Base-by-base conservation (phyloP, 257 asterid genomes). In the Cruciata laevipes region DNA sequence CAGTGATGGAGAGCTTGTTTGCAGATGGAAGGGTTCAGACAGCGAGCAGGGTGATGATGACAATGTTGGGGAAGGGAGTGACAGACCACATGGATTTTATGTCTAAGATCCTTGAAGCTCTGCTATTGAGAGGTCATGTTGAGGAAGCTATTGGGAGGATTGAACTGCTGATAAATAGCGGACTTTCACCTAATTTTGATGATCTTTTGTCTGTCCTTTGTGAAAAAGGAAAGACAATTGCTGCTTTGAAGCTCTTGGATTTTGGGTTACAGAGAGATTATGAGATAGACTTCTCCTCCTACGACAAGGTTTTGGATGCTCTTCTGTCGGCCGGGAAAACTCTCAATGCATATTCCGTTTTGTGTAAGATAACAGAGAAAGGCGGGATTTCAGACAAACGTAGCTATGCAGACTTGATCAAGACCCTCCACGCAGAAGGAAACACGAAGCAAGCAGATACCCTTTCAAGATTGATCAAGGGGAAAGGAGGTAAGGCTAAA, bases 101-200 rank as follows among this genome's bases (percentile, higher is more conserved):
- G 66, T 74, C 72, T 55, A 84, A 89, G 74, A 84, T 94, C 51
- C 58, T 87, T 79, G 96, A 90, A 80, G 95, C 96, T 63, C 81
- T 94, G 69, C 76, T 90, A 1, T 68, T 82, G 86, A 86, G 97
- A 83, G 97, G 97, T 37, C 99, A 94, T 60, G 93, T 90, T 25
- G 99, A 88, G 80, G 99, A 90, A 82, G 95, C 95, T 32, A 79
- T 90, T 3, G 97, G 99, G 71, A 83, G 97, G 77, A 86, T 90
- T 42, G 97, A 90, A 53, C 73, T 87, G 75, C 57, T 88, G 75
- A 82, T 94, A 86, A 86, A 82, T n/a, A 85, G 74, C 51, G 91
- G 95, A 12, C 78, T 88, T 13, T 75, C 76, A 30, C 96, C 95
- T 12, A 82, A 86, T 73, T 73, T 90, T 20, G 89, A 88, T 75